Percentiles rank a stretch among this genome's conserved stretches.
Evolutionary conservation across 495 filamentous ascomycete genomes (phyloP).

Genomic region (Chaetomium cochliodes): DNA sequence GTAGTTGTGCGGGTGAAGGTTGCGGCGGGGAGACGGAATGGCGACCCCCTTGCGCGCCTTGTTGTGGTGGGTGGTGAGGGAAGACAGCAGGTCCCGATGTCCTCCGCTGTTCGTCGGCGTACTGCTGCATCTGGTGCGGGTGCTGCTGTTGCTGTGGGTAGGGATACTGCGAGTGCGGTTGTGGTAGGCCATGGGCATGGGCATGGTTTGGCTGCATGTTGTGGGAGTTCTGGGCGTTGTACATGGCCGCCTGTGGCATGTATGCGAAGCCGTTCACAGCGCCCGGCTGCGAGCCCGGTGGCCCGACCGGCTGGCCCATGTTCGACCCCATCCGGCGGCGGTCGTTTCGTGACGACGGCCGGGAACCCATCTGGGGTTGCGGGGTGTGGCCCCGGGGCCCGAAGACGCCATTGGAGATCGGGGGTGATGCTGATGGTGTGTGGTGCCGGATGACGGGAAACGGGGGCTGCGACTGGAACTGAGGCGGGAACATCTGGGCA

Average conservation of each 20-base stretch:
- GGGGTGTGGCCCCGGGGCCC: constrained; percentile 71
- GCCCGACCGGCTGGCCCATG: constrained; percentile 60
- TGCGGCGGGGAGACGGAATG: constrained; percentile 43
- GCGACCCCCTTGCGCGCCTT: constrained; percentile 34
- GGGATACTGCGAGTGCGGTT: constrained; percentile 55
- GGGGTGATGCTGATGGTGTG: constrained; percentile 85
- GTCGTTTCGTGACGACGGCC: constrained; percentile 80
- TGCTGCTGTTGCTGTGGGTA: constrained; percentile 37
- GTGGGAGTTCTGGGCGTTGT: constrained; percentile 66
- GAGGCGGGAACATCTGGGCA: constrained; percentile 64
- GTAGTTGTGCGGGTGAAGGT: constrained; percentile 39
- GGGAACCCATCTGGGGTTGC: constrained; percentile 70
- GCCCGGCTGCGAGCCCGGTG: constrained; percentile 55
- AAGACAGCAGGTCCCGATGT: constrained; percentile 60
- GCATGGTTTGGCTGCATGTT: constrained; percentile 48
- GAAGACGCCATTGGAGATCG: constrained; percentile 78
- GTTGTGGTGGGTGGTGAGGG: constrained; percentile 44
- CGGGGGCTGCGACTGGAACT: constrained; percentile 69
- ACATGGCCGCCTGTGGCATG: constrained; percentile 81
- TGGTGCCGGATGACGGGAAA: constrained; percentile 75
- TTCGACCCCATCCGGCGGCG: constrained; percentile 70
- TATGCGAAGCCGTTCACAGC: constrained; percentile 77
- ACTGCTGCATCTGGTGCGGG: constrained; percentile 55
- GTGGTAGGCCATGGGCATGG: constrained; percentile 50
- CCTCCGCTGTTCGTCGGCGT: constrained; percentile 66